Conservation (phyloP, 1,139 yeast species). For the Pichia sp. region DNA sequence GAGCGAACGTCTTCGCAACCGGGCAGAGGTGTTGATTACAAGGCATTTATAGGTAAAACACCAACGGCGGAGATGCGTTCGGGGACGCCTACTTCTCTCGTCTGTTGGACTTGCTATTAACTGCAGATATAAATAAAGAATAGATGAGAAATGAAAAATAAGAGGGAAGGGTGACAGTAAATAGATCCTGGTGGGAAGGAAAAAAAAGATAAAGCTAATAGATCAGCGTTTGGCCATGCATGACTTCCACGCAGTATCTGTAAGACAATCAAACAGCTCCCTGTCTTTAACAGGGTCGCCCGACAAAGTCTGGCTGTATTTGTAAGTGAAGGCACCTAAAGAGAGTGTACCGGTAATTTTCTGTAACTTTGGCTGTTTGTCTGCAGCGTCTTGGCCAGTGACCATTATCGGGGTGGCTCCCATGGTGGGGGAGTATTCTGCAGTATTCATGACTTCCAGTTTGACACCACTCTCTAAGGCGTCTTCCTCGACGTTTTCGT, state of each 20-base stretch:
- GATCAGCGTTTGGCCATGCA: constrained; percentile 13
- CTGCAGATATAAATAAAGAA: not conserved
- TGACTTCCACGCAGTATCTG: constrained; percentile 17
- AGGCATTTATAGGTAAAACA: not conserved
- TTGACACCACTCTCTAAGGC: not conserved
- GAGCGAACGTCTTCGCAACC: not conserved
- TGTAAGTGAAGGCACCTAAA: constrained; percentile 14
- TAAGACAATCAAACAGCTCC: constrained; percentile 14
- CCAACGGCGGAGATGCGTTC: not conserved
- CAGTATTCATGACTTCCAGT: not conserved
- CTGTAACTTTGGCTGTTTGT: not conserved
- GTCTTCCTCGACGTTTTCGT: not conserved
- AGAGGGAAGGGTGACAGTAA: too few species aligned
- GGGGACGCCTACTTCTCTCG: not conserved
- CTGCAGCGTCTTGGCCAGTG: not conserved
- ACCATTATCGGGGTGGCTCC: not conserved
- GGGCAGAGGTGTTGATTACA: too few species aligned
- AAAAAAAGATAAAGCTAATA: not conserved
- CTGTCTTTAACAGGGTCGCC: constrained; percentile 12
- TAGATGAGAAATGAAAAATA: not conserved
- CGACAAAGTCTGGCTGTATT: constrained; percentile 14
- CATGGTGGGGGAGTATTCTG: not conserved
- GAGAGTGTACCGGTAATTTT: constrained; percentile 13
- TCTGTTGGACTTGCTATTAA: not conserved
- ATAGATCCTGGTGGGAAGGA: not conserved